Conservation (phyloP, 257 asterid species). For the Lycium barbarum region DNA sequence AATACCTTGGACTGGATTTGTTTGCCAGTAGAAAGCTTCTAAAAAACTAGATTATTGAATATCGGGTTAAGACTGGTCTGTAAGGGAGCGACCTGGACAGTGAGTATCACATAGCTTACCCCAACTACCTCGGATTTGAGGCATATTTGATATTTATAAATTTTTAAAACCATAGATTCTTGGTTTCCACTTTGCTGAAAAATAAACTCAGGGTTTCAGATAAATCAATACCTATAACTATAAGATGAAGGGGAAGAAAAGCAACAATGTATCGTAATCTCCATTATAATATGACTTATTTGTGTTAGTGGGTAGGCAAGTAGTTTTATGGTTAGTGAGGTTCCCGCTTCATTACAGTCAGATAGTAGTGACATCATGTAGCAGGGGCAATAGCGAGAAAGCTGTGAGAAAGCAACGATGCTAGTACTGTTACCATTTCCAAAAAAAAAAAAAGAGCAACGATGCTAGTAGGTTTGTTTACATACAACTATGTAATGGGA, state of each 20-base stretch:
- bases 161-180: background rate
- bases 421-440: too few species aligned
- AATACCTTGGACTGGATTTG: constrained; percentile 1
- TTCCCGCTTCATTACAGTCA: background rate
- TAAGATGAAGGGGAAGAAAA: background rate
- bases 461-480: background rate
- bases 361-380: background rate
- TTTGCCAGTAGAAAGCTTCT: background rate
- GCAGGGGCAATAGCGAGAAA: too few species aligned
- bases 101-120: background rate
- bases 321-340: background rate
- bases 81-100: background rate
- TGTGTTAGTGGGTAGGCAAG: background rate
- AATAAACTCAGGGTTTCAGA: background rate
- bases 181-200: background rate
- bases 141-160: background rate
- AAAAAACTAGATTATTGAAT: background rate
- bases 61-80: background rate
- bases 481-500: background rate
- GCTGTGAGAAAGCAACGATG: too few species aligned
- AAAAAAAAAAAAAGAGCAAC: background rate
- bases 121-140: background rate
- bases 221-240: background rate
- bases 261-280: too few species aligned
- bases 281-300: background rate